phyloP scores from a whole-genome alignment of 805 yeast genomes.

The Nadsonia fulvescens region DNA sequence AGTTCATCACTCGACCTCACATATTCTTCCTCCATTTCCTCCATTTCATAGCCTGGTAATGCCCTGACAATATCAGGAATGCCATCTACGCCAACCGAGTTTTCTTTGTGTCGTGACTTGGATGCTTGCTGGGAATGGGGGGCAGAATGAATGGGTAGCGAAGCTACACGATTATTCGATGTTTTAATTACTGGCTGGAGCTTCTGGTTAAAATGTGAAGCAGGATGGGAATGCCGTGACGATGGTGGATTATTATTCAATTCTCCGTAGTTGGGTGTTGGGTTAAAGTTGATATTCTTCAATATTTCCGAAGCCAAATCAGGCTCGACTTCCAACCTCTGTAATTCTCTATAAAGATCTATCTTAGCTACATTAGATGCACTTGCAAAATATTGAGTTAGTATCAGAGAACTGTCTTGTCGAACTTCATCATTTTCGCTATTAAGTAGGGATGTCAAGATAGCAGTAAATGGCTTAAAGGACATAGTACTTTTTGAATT shows the following conservation, averaged over 20 bases:
- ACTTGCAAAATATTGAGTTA: slow-evolving; percentile 23
- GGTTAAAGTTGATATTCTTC: slow-evolving; percentile 16
- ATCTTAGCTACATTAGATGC: slow-evolving; percentile 23
- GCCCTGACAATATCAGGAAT: slow-evolving; percentile 4
- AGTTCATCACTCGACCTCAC: slow-evolving; percentile 17
- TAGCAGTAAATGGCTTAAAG: slow-evolving; percentile 19
- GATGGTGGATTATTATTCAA: background rate
- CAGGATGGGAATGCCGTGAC: background rate
- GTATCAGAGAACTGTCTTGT: slow-evolving; percentile 14
- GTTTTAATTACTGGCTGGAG: background rate
- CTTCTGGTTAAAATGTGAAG: background rate
- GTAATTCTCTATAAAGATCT: slow-evolving; percentile 28
- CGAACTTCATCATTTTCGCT: slow-evolving; percentile 14
- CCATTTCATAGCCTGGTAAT: slow-evolving; percentile 22
- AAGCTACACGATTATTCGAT: no score
- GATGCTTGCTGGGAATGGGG: background rate
- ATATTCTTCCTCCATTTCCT: slow-evolving; percentile 20
- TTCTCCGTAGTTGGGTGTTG: slow-evolving; percentile 1
- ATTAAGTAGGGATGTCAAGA: slow-evolving; percentile 15
- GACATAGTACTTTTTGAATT: slow-evolving; percentile 13
- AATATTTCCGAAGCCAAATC: slow-evolving; percentile 14
- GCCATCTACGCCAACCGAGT: background rate
- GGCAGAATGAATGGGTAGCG: no score
- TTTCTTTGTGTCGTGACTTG: background rate
- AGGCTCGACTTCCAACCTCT: slow-evolving; percentile 18